Evolutionary conservation across 208 protist species (phyloP).

Genomic region (Trypanosoma congolense): DNA sequence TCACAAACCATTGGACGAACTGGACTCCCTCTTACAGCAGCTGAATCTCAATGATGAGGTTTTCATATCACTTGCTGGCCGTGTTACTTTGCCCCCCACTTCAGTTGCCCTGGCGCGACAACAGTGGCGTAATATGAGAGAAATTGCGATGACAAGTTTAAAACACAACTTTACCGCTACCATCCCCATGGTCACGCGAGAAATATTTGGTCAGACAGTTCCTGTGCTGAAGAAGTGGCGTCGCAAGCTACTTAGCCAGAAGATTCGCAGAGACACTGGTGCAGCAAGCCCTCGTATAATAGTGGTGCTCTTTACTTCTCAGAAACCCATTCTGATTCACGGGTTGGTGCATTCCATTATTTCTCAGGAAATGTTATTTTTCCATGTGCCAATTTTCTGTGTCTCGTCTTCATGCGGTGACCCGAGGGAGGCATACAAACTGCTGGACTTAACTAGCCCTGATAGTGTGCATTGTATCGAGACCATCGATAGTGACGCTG

Average conservation of each 20-base stretch:
- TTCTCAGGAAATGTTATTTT: constrained; percentile 3
- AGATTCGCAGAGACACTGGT: not conserved
- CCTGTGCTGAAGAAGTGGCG: constrained; percentile 6
- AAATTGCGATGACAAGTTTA: not conserved
- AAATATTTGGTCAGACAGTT: constrained; percentile 14
- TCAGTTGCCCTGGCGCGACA: not conserved
- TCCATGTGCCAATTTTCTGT: constrained; percentile 14
- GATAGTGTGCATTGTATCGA: not conserved
- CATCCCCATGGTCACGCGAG: not conserved
- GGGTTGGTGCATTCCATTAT: constrained; percentile 2
- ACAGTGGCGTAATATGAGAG: constrained; percentile 2
- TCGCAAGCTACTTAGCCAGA: constrained; percentile 1
- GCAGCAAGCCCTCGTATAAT: not conserved
- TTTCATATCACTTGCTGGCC: constrained; percentile 15
- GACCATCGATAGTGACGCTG: not conserved
- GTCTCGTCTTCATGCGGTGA: constrained; percentile 5
- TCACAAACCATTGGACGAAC: constrained; percentile 3
- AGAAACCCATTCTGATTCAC: not conserved
- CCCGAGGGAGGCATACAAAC: not conserved
- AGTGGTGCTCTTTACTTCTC: constrained; percentile 11
- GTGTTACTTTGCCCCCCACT: constrained; percentile 7
- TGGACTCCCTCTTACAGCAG: constrained; percentile 9
- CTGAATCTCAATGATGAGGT: constrained; percentile 7
- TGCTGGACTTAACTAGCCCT: not conserved
- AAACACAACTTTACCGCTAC: not conserved